Evolutionary conservation across 768 basidiomycete genomes (phyloP), one percentile per base, ranked within the genome.

Genomic region (Mycena filopes): DNA sequence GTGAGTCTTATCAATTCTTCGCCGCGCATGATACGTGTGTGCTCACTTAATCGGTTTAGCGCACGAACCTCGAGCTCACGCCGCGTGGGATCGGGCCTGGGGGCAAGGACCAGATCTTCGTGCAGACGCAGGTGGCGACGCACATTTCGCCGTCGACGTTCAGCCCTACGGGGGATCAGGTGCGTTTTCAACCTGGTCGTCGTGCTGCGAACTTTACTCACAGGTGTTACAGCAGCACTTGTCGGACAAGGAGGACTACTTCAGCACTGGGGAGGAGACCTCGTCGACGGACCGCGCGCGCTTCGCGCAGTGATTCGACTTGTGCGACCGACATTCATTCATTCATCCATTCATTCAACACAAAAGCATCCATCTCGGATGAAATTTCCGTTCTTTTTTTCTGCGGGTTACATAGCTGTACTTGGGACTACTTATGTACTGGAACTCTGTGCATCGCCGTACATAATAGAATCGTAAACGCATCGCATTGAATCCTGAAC

Each of bases 71-170:
- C 43, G 63, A 65, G 50, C 56, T 65, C 15, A 11, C 43, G 8
- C 15, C 55, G 1, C 45, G 56, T 1, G 20, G 21, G 16, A 20
- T 28, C 2, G 25, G 29, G 15, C 23, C 36, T 8, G 46, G 25
- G 12, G 12, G 21, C 47, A 50, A 51, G 50, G 64, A 65, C 29
- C 56, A 65, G 38, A 65, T 65, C 21, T 65, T 60, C 20, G 41
- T 65, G 9, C 51, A 60, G 21, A 65, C 64, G 0, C 57, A 65
- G 45, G 46, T 65, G n/a, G 31, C 45, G n/a, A 59, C 51, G 20
- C 64, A 65, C 26, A 15, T 65, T 25, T 63, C 61, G n/a, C 53
- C 61, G 10, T 15, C 45, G 31, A 23, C 18, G 8, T 55, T 28
- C 48, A 59, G 48, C 21, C 58, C 49, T 21, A 13, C 13, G n/a